A percentile compares a stretch with the other conserved stretches of the same genome.
These are phyloP conservation scores for Solanum hybrid DNA, from an alignment of 305 asterid genomes.

Conservation along the genomic window DNA sequence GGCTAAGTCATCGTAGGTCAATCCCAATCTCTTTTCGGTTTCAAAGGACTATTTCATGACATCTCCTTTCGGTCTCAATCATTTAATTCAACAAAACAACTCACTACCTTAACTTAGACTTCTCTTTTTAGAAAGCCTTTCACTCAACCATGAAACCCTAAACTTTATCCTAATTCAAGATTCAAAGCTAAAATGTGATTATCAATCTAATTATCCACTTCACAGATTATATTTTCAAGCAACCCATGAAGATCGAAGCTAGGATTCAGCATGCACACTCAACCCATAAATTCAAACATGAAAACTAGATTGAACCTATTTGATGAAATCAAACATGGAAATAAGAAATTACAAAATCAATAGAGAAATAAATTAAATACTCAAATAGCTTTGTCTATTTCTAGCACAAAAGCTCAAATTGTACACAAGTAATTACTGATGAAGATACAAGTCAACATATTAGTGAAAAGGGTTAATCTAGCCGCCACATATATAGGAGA, in stretches of 20 bases:
- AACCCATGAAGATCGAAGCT: neutral
- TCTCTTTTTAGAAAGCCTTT: neutral
- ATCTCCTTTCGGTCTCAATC: neutral
- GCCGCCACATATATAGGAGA: too few relatives aligned
- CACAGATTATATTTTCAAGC: neutral
- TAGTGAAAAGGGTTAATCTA: too few relatives aligned
- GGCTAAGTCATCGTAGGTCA: neutral
- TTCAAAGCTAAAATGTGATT: neutral
- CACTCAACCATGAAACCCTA: neutral
- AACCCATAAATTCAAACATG: neutral
- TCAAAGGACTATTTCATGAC: neutral
- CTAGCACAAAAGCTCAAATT: neutral
- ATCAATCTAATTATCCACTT: neutral
- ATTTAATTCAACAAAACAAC: neutral
- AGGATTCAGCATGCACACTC: neutral
- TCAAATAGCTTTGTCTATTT: neutral
- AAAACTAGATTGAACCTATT: neutral
- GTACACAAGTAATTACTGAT: neutral
- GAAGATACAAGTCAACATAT: too few relatives aligned
- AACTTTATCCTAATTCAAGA: too few relatives aligned
- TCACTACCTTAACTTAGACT: neutral
- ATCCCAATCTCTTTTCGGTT: neutral
- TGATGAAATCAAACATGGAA: neutral
- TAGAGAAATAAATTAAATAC: too few relatives aligned
- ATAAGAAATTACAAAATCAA: neutral